Conservation (phyloP, 495 filamentous ascomycete species). For the Neurospora sp. region DNA sequence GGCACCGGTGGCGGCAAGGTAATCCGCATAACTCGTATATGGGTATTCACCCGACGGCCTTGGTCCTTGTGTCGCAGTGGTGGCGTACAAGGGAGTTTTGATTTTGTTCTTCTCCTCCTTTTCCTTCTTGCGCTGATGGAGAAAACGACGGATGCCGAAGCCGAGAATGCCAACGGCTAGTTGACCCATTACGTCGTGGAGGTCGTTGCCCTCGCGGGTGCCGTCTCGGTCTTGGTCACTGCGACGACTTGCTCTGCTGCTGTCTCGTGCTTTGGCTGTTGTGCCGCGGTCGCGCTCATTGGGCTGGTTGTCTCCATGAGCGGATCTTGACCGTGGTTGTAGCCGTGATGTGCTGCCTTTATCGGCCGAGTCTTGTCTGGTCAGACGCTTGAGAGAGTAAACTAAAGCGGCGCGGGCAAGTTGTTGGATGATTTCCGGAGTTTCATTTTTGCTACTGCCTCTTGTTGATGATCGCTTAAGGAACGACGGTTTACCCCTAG, state of each 20-base stretch:
- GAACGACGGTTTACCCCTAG: background rate
- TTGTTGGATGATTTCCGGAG: slow-evolving; percentile 13
- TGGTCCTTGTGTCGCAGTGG: background rate
- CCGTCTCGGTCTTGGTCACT: background rate
- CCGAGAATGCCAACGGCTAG: slow-evolving; percentile 16
- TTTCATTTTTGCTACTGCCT: background rate
- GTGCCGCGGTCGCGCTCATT: background rate
- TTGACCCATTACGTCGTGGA: slow-evolving; percentile 17
- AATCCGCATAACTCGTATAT: background rate
- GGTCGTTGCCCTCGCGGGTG: slow-evolving; percentile 7
- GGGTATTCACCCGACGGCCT: background rate
- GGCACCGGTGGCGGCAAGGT: background rate
- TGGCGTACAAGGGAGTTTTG: background rate
- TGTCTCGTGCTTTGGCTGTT: background rate
- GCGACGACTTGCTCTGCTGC: slow-evolving; percentile 1
- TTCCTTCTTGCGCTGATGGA: slow-evolving; percentile 7
- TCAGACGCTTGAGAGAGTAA: slow-evolving; percentile 14
- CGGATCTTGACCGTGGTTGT: background rate
- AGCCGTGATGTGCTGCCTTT: background rate
- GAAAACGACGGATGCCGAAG: slow-evolving; percentile 13
- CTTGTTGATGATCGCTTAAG: background rate
- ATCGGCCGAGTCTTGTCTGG: background rate
- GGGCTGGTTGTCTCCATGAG: background rate
- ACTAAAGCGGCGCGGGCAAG: slow-evolving; percentile 17
- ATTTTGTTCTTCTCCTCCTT: background rate